A percentile compares a stretch with the other conserved stretches of the same genome.
Evolutionary conservation across 2,329 filamentous ascomycete species (phyloP).

Genomic region (Diaporthe aspalathi): DNA sequence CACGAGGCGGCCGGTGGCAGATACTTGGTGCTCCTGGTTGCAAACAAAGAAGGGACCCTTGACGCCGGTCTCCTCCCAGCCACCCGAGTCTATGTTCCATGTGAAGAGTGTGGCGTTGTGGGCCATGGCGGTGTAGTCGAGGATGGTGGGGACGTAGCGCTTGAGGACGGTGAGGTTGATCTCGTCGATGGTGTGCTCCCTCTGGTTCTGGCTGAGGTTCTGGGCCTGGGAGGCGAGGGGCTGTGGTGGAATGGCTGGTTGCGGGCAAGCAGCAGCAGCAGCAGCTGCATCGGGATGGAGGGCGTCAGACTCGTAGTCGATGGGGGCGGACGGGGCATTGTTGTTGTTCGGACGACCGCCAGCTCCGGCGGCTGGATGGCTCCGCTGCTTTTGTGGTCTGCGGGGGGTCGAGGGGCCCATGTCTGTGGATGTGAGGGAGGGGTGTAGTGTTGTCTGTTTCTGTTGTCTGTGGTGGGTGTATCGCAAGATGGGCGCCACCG

Average conservation of each 20-base stretch:
- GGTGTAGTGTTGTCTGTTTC: background rate
- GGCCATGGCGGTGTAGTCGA: conserved; percentile 80
- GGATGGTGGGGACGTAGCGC: conserved; percentile 81
- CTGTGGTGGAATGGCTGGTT: conserved; percentile 53
- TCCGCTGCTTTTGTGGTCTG: conserved; percentile 41
- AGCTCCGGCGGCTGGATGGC: conserved; percentile 43
- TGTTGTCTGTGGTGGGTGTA: background rate
- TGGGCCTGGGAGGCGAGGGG: conserved; percentile 63
- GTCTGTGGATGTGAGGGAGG: background rate
- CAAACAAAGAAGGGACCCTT: conserved; percentile 94
- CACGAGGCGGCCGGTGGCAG: conserved; percentile 46
- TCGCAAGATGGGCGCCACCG: background rate
- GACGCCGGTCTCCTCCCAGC: conserved; percentile 87
- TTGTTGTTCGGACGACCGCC: background rate
- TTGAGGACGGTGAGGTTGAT: conserved; percentile 88
- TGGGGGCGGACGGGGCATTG: conserved; percentile 46
- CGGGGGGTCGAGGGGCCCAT: conserved; percentile 15
- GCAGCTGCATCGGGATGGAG: conserved; percentile 54
- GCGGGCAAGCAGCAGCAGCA: conserved; percentile 33
- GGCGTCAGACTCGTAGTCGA: conserved; percentile 76
- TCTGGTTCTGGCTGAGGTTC: conserved; percentile 53
- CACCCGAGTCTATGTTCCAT: conserved; percentile 71
- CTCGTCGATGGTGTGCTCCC: conserved; percentile 79
- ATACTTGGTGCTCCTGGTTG: conserved; percentile 62
- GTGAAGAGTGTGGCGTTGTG: conserved; percentile 89